Base-by-base conservation (phyloP, 1,284 basidiomycete genomes). In the Ceratobasidium sp. region DNA sequence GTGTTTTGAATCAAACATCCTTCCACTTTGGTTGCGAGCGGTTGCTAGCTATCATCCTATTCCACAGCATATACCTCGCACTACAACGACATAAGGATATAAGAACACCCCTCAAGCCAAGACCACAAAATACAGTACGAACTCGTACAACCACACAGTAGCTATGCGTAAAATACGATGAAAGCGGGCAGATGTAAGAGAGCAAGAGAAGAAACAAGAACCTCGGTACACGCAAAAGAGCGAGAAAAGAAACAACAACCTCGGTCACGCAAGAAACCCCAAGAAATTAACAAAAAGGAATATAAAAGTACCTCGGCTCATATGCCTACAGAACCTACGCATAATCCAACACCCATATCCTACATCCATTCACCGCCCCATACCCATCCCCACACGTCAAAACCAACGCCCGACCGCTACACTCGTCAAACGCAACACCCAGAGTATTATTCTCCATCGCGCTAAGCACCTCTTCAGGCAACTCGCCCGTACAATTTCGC, bases 361-460 rank as follows among this genome's bases (percentile, higher is more conserved):
- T 40, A 52, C 68, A 25, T 22, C 68, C 68, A 15, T n/a, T 59
- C 2, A 54, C 34, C 6, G 52, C 37, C 5, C 51, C 51, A 29
- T 57, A 70, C 51, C 52, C 51, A 19, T 70, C 68, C 40, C 68
- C 68, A 25, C 68, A 70, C 37, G 68, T 70, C 19, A 70, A 15
- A 2, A 54, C 40, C 9, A 70, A 34, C 4, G 43, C 29, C 32
- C 68, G 32, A 2, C 68, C 68, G n/a, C 34, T 43, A 19, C 4
- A 15, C 40, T 70, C 68, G 68, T 70, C 68, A 70, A 70, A 70
- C 37, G 68, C 68, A 1, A 70, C 54, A 22, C 52, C 54, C 40
- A 70, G 68, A 17, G 68, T 70, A 22, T 59, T 70, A n/a, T 43
- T 70, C 43, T 70, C 68, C 68, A 70, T 70, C 54, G 68, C 9